Evolutionary conservation across 2,329 filamentous ascomycete genomes (phyloP).

Genomic region (Triangularia verruculosa): DNA sequence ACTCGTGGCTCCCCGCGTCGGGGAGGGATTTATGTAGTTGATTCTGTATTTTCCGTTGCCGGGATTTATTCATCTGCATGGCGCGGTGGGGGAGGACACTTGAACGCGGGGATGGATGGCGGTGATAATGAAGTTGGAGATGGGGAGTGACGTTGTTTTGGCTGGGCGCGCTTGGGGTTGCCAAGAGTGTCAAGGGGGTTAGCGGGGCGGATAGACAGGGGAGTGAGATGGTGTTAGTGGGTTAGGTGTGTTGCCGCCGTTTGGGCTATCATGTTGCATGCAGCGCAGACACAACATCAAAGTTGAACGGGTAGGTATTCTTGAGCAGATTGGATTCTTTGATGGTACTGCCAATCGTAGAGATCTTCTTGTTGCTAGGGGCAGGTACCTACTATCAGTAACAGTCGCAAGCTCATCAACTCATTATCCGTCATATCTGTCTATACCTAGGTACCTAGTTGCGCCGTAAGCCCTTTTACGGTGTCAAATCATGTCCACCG

Average conservation of each 20-base stretch:
- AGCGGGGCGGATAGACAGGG: neutral
- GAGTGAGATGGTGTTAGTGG: neutral
- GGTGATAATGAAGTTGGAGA: neutral
- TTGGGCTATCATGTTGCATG: neutral
- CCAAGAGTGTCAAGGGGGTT: neutral
- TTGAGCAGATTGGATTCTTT: neutral
- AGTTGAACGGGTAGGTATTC: neutral
- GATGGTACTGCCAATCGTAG: too few species aligned
- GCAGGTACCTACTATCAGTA: too few species aligned
- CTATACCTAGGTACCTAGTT: too few species aligned
- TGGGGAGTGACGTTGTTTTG: neutral
- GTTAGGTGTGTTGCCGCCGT: neutral
- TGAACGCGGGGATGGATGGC: neutral
- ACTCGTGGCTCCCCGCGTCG: slow-evolving; percentile 11
- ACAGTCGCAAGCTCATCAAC: too few species aligned
- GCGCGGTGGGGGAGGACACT: neutral
- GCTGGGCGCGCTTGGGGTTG: neutral
- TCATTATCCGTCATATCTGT: too few species aligned
- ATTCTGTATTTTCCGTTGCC: slow-evolving; percentile 24
- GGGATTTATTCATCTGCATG: slow-evolving; percentile 23
- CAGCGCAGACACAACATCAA: neutral
- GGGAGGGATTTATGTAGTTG: slow-evolving; percentile 19
- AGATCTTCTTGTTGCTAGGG: too few species aligned
- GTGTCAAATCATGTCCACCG: too few species aligned
- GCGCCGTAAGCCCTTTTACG: too few species aligned